Base-by-base conservation (phyloP, 169 alveolate species). In the Plasmodium relictum region DNA sequence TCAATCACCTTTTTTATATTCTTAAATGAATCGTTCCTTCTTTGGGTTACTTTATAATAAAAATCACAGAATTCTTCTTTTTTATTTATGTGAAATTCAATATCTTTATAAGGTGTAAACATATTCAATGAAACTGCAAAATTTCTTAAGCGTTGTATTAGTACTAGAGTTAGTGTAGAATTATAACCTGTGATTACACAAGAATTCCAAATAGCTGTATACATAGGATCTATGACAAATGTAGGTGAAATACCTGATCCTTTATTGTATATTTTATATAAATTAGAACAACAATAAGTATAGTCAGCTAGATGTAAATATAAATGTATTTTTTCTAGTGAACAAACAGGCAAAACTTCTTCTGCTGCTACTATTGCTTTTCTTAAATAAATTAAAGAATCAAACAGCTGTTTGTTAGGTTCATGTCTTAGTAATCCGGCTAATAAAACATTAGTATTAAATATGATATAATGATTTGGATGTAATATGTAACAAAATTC, bases 291-390 rank as follows among this genome's bases (percentile, higher is more conserved):
- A 56, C 74, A 87, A 78, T 91, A 93, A 37, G 95, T 93, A 20
- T 93, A 83, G 62, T 96, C 97, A 37, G 97, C 96, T 39, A 96
- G 74, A 63, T 89, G 87, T 52, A 89, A 65, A 74, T 94, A 95
- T 26, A 96, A 88, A 62, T 95, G 97, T 24, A 96, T 95, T 89
- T 95, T 96, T 54, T 95, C 97, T 44, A 93, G 93, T 63, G 96
- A 94, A 37, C 96, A 94, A 22, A 76, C 61, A 2, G 98, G 98
- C 69, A 96, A 71, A 41, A 96, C 96, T 24, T 91, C 91, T 44
- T 95, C 97, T 50, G 98, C 97, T 50, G 96, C 94, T 56, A 96
- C 70, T 0, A 90, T 59, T 50, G 97, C 97, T 16, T 93, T 89
- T 68, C 95, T 91, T 14, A 96, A 70, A 73, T 87, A 89, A 20